Evolutionary conservation across 441 rosid species (phyloP), one percentile per base, ranked within the genome.

Genomic region (Mallotus repandus): DNA sequence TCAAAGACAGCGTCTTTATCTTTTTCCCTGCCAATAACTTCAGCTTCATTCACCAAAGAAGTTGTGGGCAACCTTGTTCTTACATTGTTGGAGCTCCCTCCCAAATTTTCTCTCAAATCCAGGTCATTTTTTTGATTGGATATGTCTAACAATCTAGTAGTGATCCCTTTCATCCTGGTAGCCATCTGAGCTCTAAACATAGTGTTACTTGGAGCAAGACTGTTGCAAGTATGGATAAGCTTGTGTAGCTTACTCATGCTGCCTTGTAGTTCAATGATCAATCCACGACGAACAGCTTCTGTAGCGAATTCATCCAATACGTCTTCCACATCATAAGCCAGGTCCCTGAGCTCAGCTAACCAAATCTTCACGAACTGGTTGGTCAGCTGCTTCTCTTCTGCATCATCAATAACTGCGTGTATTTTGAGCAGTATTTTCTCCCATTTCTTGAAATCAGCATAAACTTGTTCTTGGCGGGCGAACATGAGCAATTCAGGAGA

Each of bases 321-420:
- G 60, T 75, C 78, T 0, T 75, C 78, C 2, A 62, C 61, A 6
- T 80, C 85, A 12, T 73, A 73, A 21, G 77, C 79, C 72, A 83
- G 66, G 49, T 78, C 69, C 57, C 61, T 66, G 57, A 80, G 83
- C 16, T 80, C 70, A 2, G 58, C 45, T 10, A 78, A 74, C 83
- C 86, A 83, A 4, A 73, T 59, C 52, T 76, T 59, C 49, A 76
- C 74, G 3, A 45, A 53, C 13, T 25, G n/a, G 41, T 69, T 59
- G 11, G 71, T 54, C 55, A 75, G 58, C 57, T 80, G 81, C 63
- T 73, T 69, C 22, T 75, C 72, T 54, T 77, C 83, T 9, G 83
- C 81, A 46, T 80, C 81, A 10, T 80, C 76, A 10, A 59, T 54
- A 5, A 73, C 78, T 18, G 73, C 62, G 15, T 68, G 74, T 45